Evolutionary conservation across 768 basidiomycete genomes (phyloP).

Genomic region (Chalciporus piperatus): DNA sequence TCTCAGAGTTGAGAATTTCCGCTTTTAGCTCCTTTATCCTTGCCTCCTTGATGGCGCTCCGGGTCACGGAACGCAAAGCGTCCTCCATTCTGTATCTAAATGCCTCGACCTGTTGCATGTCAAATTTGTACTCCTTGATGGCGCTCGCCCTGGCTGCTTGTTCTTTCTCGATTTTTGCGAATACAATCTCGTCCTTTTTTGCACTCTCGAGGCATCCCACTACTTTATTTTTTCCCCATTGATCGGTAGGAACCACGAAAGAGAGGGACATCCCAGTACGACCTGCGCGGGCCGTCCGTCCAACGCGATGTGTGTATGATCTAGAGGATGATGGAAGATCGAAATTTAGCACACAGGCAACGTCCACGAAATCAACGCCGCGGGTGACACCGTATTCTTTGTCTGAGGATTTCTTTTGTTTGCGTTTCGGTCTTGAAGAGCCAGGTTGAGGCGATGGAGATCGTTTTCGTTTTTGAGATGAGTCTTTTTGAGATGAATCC

Average conservation of each 20-base stretch:
- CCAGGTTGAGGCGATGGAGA: constrained; percentile 38
- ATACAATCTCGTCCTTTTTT: constrained; percentile 61
- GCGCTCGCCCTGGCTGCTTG: constrained; percentile 57
- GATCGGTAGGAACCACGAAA: constrained; percentile 69
- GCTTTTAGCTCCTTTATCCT: constrained; percentile 89
- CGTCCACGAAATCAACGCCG: constrained; percentile 95
- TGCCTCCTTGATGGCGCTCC: constrained; percentile 84
- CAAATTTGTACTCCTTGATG: constrained; percentile 88
- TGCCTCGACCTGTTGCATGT: constrained; percentile 94
- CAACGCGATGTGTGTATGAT: constrained; percentile 93
- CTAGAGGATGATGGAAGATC: constrained; percentile 88
- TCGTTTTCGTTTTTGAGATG: constrained; percentile 58
- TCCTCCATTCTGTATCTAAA: constrained; percentile 99
- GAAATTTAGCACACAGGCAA: constrained; percentile 97
- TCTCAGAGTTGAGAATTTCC: constrained; percentile 93
- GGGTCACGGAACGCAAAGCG: constrained; percentile 84
- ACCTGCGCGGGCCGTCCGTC: constrained; percentile 94
- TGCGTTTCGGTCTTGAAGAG: constrained; percentile 47
- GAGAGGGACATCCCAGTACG: constrained; percentile 90
- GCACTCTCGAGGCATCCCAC: constrained; percentile 69
- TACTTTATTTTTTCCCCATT: constrained; percentile 73
- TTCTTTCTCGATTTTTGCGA: constrained; percentile 72
- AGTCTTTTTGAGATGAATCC: constrained; percentile 4
- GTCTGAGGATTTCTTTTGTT: constrained; percentile 49
- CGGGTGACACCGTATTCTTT: constrained; percentile 92